Evolutionary conservation across 768 basidiomycete genomes (phyloP), one percentile per base, ranked within the genome.

Genomic region (Epithele typhae): DNA sequence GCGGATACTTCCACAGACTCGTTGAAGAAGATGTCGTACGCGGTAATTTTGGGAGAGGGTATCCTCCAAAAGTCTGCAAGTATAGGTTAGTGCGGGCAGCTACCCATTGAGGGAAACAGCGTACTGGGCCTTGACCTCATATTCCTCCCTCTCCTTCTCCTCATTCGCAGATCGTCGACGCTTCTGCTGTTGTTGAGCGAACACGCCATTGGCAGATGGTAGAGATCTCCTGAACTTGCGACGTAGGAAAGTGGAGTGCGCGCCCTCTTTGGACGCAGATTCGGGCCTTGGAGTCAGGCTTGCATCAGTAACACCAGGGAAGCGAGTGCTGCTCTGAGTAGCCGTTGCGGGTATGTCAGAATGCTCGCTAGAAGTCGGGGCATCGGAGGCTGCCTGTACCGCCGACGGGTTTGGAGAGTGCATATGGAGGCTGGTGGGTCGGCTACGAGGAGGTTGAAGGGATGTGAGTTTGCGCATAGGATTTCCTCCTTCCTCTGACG

Each of bases 11-110:
- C 67, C 68, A 2, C 84, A 78, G 44, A 87, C 73, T 45, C 78
- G 77, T 54, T 87, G 82, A 22, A 88, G 68, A 22, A 85, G 68
- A 54, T 85, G 81, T 25, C 87, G 77, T 32, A 84, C 78, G 43
- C 79, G 72, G 46, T 79, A 74, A 51, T 91, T 91, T 56, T 85
- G 80, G 11, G 70, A 63, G 43, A 68, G 68, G 10, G 77, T 64
- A 40, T 82, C 77, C 42, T 81, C 78, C 23, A 91, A 65, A 14
- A 83, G 66, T 45, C 87, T 89, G 55, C 1, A 33, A 40, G 22
- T 2, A 24, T 10, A 15, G 7, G 17, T 48, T n/a, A 48, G 43
- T 4, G 18, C 17, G 15, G n/a, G 25, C 36, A 10, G 12, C n/a
- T 35, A 36, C 18, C 23, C 15, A n/a, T 10, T 14, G 0, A 37